These are phyloP conservation scores for Tagetes patula DNA, from an alignment of 129 eudicot species.

Conservation along the genomic window DNA sequence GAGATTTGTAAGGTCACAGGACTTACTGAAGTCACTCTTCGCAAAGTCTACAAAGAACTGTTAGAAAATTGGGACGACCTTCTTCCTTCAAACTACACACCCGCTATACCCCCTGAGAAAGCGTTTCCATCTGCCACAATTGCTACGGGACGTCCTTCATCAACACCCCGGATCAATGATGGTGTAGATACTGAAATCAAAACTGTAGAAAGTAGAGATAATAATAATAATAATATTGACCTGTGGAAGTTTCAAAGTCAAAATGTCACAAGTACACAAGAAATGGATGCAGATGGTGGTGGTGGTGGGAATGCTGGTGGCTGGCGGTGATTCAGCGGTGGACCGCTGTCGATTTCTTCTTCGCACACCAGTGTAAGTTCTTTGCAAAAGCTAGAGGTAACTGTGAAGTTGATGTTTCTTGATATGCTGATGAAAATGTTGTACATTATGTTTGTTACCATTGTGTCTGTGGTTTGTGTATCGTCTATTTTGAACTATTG, in stretches of 20 bases:
- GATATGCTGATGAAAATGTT: not conserved
- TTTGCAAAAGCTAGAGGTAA: not conserved
- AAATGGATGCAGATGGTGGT: conserved; percentile 47
- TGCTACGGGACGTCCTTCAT: conserved; percentile 65
- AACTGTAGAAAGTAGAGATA: conserved; percentile 45
- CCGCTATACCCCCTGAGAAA: conserved; percentile 96
- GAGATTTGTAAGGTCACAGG: conserved; percentile 98
- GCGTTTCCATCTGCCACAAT: conserved; percentile 93
- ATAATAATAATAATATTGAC: conserved; percentile 5
- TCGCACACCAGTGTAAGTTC: not conserved
- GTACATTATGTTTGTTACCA: not conserved
- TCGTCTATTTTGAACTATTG: not conserved
- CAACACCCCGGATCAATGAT: conserved; percentile 54
- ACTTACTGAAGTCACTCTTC: conserved; percentile 91
- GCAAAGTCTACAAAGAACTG: conserved; percentile 94
- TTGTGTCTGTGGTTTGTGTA: not conserved
- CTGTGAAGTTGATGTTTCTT: not conserved
- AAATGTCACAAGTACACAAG: conserved; percentile 32
- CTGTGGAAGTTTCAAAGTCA: conserved; percentile 54
- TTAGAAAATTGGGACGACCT: conserved; percentile 97
- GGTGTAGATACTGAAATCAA: conserved; percentile 49
- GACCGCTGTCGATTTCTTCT: not conserved
- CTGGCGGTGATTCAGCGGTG: not conserved
- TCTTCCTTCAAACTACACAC: conserved; percentile 90
- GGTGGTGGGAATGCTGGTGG: not conserved